Evolutionary conservation across 2,329 filamentous ascomycete genomes (phyloP), one percentile per base, ranked within the genome.

Genomic region (Samsoniella hepiali): DNA sequence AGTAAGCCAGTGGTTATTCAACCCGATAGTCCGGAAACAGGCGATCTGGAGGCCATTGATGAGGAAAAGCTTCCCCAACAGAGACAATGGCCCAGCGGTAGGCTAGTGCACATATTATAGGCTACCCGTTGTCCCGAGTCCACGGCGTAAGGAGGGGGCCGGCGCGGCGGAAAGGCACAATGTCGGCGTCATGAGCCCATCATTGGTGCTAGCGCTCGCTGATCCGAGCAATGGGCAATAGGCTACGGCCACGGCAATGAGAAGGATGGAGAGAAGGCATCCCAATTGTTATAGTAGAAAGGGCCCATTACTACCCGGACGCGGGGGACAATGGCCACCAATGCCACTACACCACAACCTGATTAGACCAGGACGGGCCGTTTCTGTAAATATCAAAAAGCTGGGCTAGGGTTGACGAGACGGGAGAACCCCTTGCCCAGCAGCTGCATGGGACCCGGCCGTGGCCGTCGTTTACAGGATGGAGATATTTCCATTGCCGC

Each of bases 101-200:
- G 45, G 6, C 27, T 36, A 27, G 31, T 32, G 17, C 31, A 11
- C 31, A 10, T 22, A 10, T 29, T 11, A 36, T 27, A 27, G 42
- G 44, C 56, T 58, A 27, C 31, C 27, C 58, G 58, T 53, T 42
- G 15, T 60, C 34, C 58, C 45, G 47, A 44, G 32, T 10, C 34
- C 11, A 22, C 1, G 45, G 22, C 22, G 31, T 7, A 31, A 49
- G 55, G 17, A 2, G 38, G 38, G 27, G 45, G 27, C 47, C 27
- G 22, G 29, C 47, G 13, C 22, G 32, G 22, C 22, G 22, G 22
- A 49, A 50, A 44, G 54, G 36, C 38, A 32, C 32, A 59, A 59
- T 59, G 57, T 50, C 32, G 57, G 57, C 57, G 57, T 51, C 57
- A 59, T 59, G 36, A 40, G 47, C 45, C 57, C 57, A 59, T 60